Evolutionary conservation across 352 stramenopile genomes (phyloP).

Genomic region (Pilasporangium apinafurcum): DNA sequence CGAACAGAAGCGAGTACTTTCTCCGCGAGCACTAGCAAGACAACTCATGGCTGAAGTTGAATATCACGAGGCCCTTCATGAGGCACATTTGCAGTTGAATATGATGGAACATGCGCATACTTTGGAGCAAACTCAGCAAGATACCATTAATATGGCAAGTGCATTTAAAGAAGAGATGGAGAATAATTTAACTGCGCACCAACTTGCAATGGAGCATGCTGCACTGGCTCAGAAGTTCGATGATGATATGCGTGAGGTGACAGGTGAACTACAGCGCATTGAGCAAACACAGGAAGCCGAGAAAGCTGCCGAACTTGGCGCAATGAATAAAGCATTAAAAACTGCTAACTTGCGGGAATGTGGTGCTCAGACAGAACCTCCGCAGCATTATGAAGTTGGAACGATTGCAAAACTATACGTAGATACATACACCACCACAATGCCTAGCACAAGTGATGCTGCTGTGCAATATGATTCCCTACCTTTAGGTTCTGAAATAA

Average conservation of each 20-base stretch:
- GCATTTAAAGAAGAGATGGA: constrained; percentile 73
- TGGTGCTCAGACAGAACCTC: constrained; percentile 41
- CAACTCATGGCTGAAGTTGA: constrained; percentile 54
- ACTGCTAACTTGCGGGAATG: constrained; percentile 28
- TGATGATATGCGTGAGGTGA: constrained; percentile 27
- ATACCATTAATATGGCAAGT: constrained; percentile 40
- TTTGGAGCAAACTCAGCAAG: constrained; percentile 41
- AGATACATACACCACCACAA: constrained; percentile 23
- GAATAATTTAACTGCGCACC: constrained; percentile 26
- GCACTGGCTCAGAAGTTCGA: constrained; percentile 46
- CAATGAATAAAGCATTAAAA: constrained; percentile 16
- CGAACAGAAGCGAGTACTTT: constrained; percentile 18
- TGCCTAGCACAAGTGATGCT: constrained; percentile 12
- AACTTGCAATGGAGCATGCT: constrained; percentile 41
- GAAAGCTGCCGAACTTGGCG: not conserved
- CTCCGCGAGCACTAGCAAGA: constrained; percentile 37
- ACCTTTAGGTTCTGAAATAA: not conserved
- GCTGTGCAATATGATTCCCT: constrained; percentile 23
- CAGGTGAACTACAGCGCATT: constrained; percentile 29
- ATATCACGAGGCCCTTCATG: constrained; percentile 59
- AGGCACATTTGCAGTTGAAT: constrained; percentile 49
- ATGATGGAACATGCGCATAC: constrained; percentile 53
- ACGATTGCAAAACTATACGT: constrained; percentile 31
- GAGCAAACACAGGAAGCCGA: constrained; percentile 25
- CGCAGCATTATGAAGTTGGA: constrained; percentile 16